Base-by-base conservation (phyloP, 169 alveolate genomes). In the Ichthyophthirius multifiliis region DNA sequence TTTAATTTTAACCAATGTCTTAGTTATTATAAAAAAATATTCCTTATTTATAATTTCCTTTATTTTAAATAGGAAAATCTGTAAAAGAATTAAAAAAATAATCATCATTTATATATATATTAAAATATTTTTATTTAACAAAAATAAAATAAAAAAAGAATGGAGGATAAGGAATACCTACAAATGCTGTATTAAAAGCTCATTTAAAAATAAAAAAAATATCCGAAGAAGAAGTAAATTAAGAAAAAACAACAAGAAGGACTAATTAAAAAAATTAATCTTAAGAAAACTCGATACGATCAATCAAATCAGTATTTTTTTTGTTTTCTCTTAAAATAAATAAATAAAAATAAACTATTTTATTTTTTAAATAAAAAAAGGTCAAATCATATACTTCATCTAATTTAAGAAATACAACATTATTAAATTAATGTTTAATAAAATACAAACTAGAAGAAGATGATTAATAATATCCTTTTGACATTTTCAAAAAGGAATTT, bases 111-210 rank as follows among this genome's bases (percentile, higher is more conserved):
- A 27, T 48, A 27, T 0, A 1, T 13, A 48, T 27, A 15, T 47
- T n/a, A n/a, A n/a, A n/a, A n/a, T n/a, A n/a, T n/a, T n/a, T n/a
- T n/a, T n/a, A n/a, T n/a, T n/a, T 10, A 47, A 47, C 27, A 2
- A 5, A 12, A n/a, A 47, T 1, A 47, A 4, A n/a, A 13, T 76
- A 55, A 7, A 39, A 55, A 20, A 43, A 78, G 65, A 41, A 43
- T 43, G 45, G 67, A 37, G 77, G 81, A 71, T 65, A 82, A 20
- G 93, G 93, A 6, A 75, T 55, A 27, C 64, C 83, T 3, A 80
- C 93, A 16, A 89, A 85, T 13, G 89, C 89, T 30, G 71, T 76
- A 7, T 44, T 88, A 9, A 88, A 88, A 74, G 89, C 85, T n/a
- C 65, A 71, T 32, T 74, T 88, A 35, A 76, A 75, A 82, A 71